Evolutionary conservation across 176 grass and related monocot species (phyloP).

Genomic region (Rhipidocladum racemiflorum): DNA sequence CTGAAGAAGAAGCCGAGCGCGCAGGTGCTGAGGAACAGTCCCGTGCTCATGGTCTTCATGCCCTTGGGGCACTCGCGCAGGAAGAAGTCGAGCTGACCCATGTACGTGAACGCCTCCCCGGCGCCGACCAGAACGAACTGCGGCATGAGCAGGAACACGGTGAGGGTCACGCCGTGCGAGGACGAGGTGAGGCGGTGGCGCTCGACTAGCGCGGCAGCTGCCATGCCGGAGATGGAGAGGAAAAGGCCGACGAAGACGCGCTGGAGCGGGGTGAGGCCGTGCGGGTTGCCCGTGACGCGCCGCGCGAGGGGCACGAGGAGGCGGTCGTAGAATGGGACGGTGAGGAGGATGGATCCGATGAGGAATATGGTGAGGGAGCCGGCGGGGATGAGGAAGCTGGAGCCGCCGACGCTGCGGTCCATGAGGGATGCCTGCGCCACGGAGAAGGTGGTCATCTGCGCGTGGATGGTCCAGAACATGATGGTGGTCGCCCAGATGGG

Average conservation of each 20-base stretch:
- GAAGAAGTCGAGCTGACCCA: slow-evolving; percentile 95
- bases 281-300: slow-evolving; percentile 59
- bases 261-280: slow-evolving; percentile 77
- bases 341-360: slow-evolving; percentile 88
- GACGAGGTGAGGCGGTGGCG: slow-evolving; percentile 37
- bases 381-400: slow-evolving; percentile 67
- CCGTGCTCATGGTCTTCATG: slow-evolving; percentile 99
- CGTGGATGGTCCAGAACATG: slow-evolving; percentile 92
- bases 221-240: slow-evolving; percentile 76
- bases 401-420: slow-evolving; percentile 63
- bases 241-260: slow-evolving; percentile 70
- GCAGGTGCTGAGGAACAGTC: slow-evolving; percentile 87
- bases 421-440: slow-evolving; percentile 74
- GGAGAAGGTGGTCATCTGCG: slow-evolving; percentile 93
- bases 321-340: slow-evolving; percentile 84
- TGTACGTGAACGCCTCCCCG: slow-evolving; percentile 95
- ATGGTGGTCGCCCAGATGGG: slow-evolving; percentile 75
- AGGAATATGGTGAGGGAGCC: slow-evolving; percentile 93
- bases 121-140: slow-evolving; percentile 91
- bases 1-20: slow-evolving; percentile 90
- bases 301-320: slow-evolving; percentile 45
- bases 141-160: slow-evolving; percentile 83
- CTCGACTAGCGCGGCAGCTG: slow-evolving; percentile 58
- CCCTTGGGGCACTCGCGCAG: slow-evolving; percentile 89
- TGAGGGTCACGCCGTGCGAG: slow-evolving; percentile 16